phyloP scores from a whole-genome alignment of 2,329 filamentous ascomycete genomes.

The Cordyceps fumosorosea region DNA sequence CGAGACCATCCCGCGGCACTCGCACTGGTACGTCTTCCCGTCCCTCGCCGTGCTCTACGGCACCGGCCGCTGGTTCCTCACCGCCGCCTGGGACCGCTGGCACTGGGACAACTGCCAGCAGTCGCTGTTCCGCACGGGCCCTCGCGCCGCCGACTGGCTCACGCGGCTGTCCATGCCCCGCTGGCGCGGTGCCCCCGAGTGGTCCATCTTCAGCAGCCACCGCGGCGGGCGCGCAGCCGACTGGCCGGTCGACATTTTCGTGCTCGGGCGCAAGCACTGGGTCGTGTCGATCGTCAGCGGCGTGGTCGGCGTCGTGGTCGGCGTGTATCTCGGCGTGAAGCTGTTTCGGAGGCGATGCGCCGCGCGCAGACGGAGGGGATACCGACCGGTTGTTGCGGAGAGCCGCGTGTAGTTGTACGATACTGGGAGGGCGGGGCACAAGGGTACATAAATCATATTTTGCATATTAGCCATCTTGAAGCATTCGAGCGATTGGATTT shows the following conservation, averaged over 20 bases:
- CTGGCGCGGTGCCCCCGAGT: slow-evolving; percentile 10
- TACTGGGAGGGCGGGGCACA: background rate
- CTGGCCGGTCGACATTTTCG: slow-evolving; percentile 2
- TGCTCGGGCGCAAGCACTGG: slow-evolving; percentile 1
- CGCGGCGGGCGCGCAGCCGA: background rate
- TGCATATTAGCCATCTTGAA: slow-evolving; percentile 6
- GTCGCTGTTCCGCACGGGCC: background rate
- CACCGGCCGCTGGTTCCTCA: slow-evolving; percentile 11
- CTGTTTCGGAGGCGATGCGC: slow-evolving; percentile 1
- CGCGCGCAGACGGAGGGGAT: background rate
- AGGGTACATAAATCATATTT: background rate
- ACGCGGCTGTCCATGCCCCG: slow-evolving; percentile 8
- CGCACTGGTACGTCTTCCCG: background rate
- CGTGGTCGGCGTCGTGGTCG: background rate
- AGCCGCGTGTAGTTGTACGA: background rate
- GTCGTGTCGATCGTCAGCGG: background rate
- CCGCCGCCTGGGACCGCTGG: slow-evolving; percentile 1
- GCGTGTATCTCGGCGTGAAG: slow-evolving; percentile 1
- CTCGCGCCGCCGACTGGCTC: background rate
- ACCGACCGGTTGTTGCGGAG: background rate
- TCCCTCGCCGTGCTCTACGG: background rate
- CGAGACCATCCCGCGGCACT: slow-evolving; percentile 4
- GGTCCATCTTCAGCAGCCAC: slow-evolving; percentile 9
- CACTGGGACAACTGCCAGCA: slow-evolving; percentile 6
- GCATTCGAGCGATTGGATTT: background rate